A percentile compares a stretch with the other conserved stretches of the same genome.
Evolutionary conservation across 805 yeast species (phyloP).

Genomic region (Ogataea paradorogensis): DNA sequence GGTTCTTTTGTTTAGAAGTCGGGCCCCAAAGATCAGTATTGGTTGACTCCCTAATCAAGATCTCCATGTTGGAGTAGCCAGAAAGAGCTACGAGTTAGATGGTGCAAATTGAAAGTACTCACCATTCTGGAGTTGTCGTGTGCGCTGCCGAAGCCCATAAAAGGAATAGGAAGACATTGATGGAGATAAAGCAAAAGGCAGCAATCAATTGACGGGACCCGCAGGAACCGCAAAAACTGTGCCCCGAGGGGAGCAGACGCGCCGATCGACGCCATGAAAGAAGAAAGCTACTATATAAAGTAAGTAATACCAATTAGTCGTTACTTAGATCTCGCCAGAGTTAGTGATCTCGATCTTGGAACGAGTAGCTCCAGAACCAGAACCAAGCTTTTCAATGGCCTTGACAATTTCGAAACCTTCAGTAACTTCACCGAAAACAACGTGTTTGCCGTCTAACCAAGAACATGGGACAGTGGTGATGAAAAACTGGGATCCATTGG

Average conservation of each 20-base stretch:
- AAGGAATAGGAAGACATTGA: constrained; percentile 17
- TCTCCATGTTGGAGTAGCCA: constrained; percentile 31
- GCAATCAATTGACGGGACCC: background rate
- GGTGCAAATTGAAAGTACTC: constrained; percentile 5
- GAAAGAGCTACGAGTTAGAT: constrained; percentile 23
- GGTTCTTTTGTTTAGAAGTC: constrained; percentile 40
- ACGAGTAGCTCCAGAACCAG: constrained; percentile 48
- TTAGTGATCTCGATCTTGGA: constrained; percentile 53
- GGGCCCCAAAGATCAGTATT: constrained; percentile 56
- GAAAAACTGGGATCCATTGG: constrained; percentile 90
- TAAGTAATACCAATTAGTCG: constrained; percentile 1
- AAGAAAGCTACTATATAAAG: background rate
- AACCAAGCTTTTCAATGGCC: constrained; percentile 73
- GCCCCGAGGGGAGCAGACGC: background rate
- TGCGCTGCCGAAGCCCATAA: constrained; percentile 29
- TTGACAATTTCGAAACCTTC: constrained; percentile 71
- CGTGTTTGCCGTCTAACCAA: constrained; percentile 78
- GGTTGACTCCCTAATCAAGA: constrained; percentile 41
- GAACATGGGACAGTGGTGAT: constrained; percentile 77
- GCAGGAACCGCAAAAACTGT: background rate
- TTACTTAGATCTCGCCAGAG: constrained; percentile 53
- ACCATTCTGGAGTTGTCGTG: constrained; percentile 37
- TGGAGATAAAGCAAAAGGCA: background rate
- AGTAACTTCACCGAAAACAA: constrained; percentile 72
- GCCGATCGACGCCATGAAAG: constrained; percentile 1